Evolutionary conservation across 352 stramenopile species (phyloP).

Genomic region (Globisporangium apiculatum): DNA sequence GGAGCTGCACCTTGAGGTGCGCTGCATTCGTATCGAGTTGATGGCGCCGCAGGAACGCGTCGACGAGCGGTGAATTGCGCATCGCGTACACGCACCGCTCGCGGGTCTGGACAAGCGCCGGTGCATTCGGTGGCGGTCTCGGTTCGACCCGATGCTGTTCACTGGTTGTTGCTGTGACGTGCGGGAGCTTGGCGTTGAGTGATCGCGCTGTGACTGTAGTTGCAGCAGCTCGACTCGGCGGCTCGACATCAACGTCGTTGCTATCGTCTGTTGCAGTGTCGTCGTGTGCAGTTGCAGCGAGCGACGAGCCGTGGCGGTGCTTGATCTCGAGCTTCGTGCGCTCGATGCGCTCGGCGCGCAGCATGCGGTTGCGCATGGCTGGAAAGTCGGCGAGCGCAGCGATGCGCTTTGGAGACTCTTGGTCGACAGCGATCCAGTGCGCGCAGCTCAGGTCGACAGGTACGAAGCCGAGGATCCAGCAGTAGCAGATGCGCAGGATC

Average conservation of each 20-base stretch:
- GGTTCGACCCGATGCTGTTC: too few species aligned
- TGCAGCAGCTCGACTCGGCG: neutral
- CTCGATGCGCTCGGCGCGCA: constrained; percentile 53
- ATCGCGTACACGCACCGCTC: constrained; percentile 55
- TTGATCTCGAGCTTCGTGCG: constrained; percentile 45
- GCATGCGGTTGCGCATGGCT: constrained; percentile 61
- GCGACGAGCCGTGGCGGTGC: constrained; percentile 27
- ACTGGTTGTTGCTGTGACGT: neutral
- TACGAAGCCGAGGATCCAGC: constrained; percentile 61
- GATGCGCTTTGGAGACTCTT: constrained; percentile 53
- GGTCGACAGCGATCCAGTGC: constrained; percentile 52
- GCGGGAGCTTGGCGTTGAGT: constrained; percentile 7
- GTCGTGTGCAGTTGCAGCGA: constrained; percentile 9
- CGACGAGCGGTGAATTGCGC: constrained; percentile 59
- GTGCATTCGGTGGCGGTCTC: neutral
- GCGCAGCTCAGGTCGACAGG: constrained; percentile 31
- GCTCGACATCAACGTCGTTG: constrained; percentile 1
- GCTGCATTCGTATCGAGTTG: constrained; percentile 39
- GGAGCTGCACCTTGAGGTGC: constrained; percentile 44
- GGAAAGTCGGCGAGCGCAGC: constrained; percentile 53
- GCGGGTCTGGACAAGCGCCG: constrained; percentile 24
- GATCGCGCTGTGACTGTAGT: neutral
- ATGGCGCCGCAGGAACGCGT: constrained; percentile 43
- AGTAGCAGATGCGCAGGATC: constrained; percentile 46
- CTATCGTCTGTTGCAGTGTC: neutral